Evolutionary conservation across 176 grass and related monocot species (phyloP), one percentile per base, ranked within the genome.

Genomic region (Hsuehochloa calcarea): DNA sequence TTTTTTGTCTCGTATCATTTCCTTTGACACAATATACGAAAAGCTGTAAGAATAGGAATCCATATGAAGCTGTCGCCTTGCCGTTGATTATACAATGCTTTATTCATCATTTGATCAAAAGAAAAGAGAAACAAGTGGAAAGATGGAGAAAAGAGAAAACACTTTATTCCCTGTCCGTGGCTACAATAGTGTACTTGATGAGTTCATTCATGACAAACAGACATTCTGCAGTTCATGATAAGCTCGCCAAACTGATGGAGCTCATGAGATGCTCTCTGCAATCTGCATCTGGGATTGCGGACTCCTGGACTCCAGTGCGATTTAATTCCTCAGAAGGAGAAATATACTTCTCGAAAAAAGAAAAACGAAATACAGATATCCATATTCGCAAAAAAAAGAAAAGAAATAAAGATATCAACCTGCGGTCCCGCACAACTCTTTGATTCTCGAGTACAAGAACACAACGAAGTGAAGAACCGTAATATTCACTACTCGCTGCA

Each of bases 121-220:
- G 11, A 73, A 10, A 9, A 29, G 5, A 14, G 67, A 72, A 77
- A 65, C 16, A 10, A 74, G 40, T 10, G 49, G 10, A 72, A 84
- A 80, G 65, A 46, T 47, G 63, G 22, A 49, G 27, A 38, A 77
- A 60, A 50, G 60, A 68, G 34, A 5, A 3, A 50, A 1, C 62
- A n/a, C 68, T 85, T 89, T 73, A 69, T 62, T 85, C 62, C 68
- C 39, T 85, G 31, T 62, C 82, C 50, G 25, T 46, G 49, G 69
- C 38, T 68, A 59, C 16, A 27, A 14, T 29, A 15, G 41, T 39
- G 64, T 61, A 31, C 63, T 37, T 37, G 62, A 67, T 67, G 44
- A 67, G 43, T 50, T 23, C 39, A 59, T 74, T 73, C 75, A 74
- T 84, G 39, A n/a, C 59, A 54, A 41, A 10, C 34, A 31, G 77